Evolutionary conservation across 306 rosid genomes (phyloP).

Genomic region (Carpinus viminea): DNA sequence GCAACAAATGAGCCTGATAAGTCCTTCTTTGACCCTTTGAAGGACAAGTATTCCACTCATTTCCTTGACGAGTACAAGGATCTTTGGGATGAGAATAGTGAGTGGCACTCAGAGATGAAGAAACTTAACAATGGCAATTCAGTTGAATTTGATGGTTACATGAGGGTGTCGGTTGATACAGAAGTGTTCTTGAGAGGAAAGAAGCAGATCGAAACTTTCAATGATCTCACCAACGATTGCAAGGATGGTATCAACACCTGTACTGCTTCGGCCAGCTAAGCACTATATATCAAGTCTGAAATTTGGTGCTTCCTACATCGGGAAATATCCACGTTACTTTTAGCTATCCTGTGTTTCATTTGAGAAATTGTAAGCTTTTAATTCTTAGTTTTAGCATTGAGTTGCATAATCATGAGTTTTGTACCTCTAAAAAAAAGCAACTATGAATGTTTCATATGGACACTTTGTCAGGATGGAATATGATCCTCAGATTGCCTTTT

Average conservation of each 20-base stretch:
- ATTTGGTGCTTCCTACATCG: constrained; percentile 34
- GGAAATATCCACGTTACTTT: constrained; percentile 36
- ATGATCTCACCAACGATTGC: constrained; percentile 90
- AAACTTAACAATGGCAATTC: constrained; percentile 68
- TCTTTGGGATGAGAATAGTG: constrained; percentile 82
- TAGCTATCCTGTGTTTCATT: constrained; percentile 51
- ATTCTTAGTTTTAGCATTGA: constrained; percentile 32
- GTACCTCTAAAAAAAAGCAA: constrained; percentile 42
- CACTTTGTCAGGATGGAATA: not conserved
- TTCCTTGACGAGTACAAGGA: constrained; percentile 90
- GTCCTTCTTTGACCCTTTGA: constrained; percentile 79
- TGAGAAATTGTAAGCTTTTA: constrained; percentile 49
- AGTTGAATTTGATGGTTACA: constrained; percentile 94
- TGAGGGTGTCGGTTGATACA: constrained; percentile 92
- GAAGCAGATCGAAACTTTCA: constrained; percentile 92
- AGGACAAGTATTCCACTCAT: constrained; percentile 84
- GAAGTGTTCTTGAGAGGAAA: constrained; percentile 98
- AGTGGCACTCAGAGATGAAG: constrained; percentile 79
- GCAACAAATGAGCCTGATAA: constrained; percentile 80
- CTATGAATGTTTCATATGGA: constrained; percentile 14
- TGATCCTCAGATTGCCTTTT: not conserved
- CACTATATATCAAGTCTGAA: constrained; percentile 29
- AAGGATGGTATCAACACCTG: constrained; percentile 93
- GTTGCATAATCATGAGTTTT: constrained; percentile 44
- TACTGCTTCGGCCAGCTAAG: constrained; percentile 59